A percentile compares a stretch with the other conserved stretches of the same genome.
Evolutionary conservation across 2,329 filamentous ascomycete species (phyloP).

Genomic region (Colletotrichum siamense): DNA sequence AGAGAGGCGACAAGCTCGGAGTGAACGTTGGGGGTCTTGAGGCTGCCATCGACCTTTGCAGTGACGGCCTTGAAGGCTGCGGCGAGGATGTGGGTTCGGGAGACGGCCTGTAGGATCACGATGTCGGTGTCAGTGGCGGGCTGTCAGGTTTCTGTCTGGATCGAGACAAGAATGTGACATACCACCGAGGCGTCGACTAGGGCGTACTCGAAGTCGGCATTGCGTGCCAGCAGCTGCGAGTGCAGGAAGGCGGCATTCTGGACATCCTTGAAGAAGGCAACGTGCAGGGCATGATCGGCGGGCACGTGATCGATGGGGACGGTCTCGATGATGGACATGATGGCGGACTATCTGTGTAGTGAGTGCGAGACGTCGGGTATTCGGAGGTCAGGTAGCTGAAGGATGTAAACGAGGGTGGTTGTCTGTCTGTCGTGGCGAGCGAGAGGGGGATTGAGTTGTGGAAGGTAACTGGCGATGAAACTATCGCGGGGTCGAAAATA

Average conservation of each 20-base stretch:
- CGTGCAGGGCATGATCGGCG: constrained; percentile 68
- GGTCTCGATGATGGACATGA: constrained; percentile 57
- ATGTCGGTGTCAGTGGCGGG: neutral
- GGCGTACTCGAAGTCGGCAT: constrained; percentile 88
- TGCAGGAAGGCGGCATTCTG: constrained; percentile 80
- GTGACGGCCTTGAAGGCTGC: constrained; percentile 81
- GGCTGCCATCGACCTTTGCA: constrained; percentile 61
- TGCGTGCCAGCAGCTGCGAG: constrained; percentile 83
- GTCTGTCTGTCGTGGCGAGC: neutral
- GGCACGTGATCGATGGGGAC: constrained; percentile 80
- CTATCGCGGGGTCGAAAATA: neutral
- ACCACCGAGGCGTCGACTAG: constrained; percentile 87
- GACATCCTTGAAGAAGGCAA: constrained; percentile 78
- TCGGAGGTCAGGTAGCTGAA: neutral
- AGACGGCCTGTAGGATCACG: constrained; percentile 62
- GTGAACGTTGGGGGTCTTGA: constrained; percentile 86
- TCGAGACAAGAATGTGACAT: constrained; percentile 31
- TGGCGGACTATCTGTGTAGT: neutral
- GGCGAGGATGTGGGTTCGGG: constrained; percentile 74
- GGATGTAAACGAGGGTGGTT: neutral
- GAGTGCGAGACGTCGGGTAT: neutral
- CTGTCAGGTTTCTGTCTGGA: neutral
- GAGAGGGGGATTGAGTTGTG: neutral
- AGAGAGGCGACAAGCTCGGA: constrained; percentile 86
- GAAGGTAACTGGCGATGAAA: neutral